Base-by-base conservation (phyloP, 1,284 basidiomycete species). In the Cutaneotrichosporon spelunceum region DNA sequence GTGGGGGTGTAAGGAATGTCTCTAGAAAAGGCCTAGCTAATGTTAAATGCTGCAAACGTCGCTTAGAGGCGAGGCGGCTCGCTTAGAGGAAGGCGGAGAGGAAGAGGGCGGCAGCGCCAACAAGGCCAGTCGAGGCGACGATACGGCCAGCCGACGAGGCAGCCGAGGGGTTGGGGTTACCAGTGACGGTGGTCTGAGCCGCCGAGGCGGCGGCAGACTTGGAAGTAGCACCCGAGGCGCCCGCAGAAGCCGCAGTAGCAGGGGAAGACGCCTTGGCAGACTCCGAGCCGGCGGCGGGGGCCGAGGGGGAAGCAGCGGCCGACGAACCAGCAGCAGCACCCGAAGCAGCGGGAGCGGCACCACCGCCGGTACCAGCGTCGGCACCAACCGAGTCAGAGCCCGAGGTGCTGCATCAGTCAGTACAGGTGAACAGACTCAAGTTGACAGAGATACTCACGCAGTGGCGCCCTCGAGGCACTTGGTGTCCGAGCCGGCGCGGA, bases 41-140 rank as follows among this genome's bases (percentile, higher is more conserved):
- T 39, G 33, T 24, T 26, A 53, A 23, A 44, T 39, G 57, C 42
- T 30, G 33, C 26, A 26, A 58, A 42, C n/a, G n/a, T n/a, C n/a
- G n/a, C n/a, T n/a, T n/a, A n/a, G n/a, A n/a, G n/a, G n/a, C n/a
- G n/a, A n/a, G n/a, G n/a, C n/a, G 47, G 13, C 19, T 30, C 58
- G 61, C 62, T 70, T 70, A 73, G 62, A 72, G 50, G 58, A 61
- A 53, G 44, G 67, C 64, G 59, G 69, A 53, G 54, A 64, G 71
- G 36, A 70, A 50, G 60, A 66, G 65, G 60, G 68, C 70, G 57
- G 66, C 68, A 61, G 64, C 60, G 54, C 70, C 62, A 44, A 64
- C 47, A 45, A 60, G 34, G 54, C 53, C 62, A 36, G 63, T 42
- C 59, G 65, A 63, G 53, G 57, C 65, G 52, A 66, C 70, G 52